A percentile compares a stretch with the other conserved stretches of the same genome.
Conservation (phyloP, 257 asterid species). For the Eustoma russellianum region DNA sequence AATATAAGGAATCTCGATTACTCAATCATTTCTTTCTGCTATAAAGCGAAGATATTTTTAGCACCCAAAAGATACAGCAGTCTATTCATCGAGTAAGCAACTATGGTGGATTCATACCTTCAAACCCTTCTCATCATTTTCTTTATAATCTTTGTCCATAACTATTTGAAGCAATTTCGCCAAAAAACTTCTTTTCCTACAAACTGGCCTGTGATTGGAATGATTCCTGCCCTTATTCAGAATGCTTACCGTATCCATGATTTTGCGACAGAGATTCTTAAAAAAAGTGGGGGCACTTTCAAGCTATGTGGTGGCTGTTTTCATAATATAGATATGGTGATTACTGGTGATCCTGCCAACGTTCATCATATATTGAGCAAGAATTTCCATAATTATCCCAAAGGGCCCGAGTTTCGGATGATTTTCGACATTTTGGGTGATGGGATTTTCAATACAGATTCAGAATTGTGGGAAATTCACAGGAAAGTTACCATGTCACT, state of each 20-base stretch:
- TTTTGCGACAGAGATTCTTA: neutral
- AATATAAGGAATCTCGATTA: no score
- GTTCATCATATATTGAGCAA: conserved; percentile 7
- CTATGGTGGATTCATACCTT: neutral
- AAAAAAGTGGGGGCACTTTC: conserved; percentile 5
- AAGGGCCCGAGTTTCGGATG: conserved; percentile 9
- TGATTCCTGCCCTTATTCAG: neutral
- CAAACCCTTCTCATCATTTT: neutral
- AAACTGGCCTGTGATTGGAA: conserved; percentile 1
- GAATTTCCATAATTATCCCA: conserved; percentile 8
- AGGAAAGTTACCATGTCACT: conserved; percentile 6
- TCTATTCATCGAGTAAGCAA: no score
- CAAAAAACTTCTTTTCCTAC: neutral
- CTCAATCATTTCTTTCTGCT: no score
- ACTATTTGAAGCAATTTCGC: neutral
- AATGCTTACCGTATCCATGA: conserved; percentile 3
- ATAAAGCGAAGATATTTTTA: no score
- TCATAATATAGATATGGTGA: conserved; percentile 5
- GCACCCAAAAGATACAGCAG: no score
- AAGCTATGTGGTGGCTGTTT: neutral
- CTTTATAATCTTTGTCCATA: neutral
- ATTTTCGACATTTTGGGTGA: conserved; percentile 4
- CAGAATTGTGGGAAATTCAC: conserved; percentile 7
- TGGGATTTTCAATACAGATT: conserved; percentile 7
- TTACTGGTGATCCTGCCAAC: conserved; percentile 6